Base-by-base conservation (phyloP, 2,329 filamentous ascomycete genomes). In the Xylaria sp. region DNA sequence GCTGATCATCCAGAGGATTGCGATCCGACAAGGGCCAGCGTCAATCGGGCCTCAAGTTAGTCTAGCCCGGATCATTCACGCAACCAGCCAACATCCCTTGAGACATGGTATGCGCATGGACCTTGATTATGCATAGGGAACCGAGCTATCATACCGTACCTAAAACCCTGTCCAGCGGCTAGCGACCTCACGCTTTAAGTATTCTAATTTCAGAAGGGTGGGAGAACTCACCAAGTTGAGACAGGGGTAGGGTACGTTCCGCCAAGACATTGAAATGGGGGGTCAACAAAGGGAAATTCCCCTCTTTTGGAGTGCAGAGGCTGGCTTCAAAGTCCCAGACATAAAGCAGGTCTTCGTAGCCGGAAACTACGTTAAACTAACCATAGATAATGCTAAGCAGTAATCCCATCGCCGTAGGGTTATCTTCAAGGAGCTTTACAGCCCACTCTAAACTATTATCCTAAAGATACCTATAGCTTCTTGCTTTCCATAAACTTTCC, bases 331-430 rank as follows among this genome's bases (percentile, higher is more conserved):
- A 46, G 3, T 53, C 31, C 21, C 51, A 52, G 7, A 65, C 5
- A 6, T 49, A 4, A 3, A 66, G 21, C n/a, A 29, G 4, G 1
- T 53, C 43, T 1, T 41, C n/a, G 15, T 33, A 6, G 3, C 58
- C 47, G 1, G 70, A 68, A 1, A 74, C 52, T 10, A 62, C 55
- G 3, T 72, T 65, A 31, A 73, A 70, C 8, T 63, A 66, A 13
- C 68, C 60, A 31, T 76, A 73, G 11, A 74, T 68, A 11, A 76
- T 74, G 49, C 71, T 69, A 13, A 76, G 54, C n/a, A 76, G 33
- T n/a, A 70, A 67, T 6, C 64, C 48, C 66, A 75, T 70, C 0
- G 72, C 66, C 31, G 62, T 63, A 4, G 74, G 67, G 8, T 72
- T 58, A 47, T 75, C 74, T n/a, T 74, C 73, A 10, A 73, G 74